Evolutionary conservation across 1,284 basidiomycete species (phyloP), one percentile per base, ranked within the genome.

Genomic region (Heterobasidion parviporum): DNA sequence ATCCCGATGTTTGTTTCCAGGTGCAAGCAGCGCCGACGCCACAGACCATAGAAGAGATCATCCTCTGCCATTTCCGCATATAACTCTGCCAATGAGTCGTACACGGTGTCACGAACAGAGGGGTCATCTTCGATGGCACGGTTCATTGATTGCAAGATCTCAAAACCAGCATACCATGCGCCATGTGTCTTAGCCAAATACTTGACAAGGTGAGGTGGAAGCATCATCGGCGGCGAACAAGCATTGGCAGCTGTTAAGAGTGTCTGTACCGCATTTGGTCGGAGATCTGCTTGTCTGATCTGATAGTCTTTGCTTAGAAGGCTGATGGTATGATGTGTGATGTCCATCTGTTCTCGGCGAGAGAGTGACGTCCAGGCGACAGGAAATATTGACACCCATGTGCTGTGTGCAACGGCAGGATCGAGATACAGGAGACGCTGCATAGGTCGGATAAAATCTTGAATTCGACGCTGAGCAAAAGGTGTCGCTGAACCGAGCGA

Each of bases 61-160:
- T 98, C 95, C 72, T 99, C 97, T 15, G 86, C 86, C 44, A 99
- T 75, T 68, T 99, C 97, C 2, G 95, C 94, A 64, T 98, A 99
- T 1, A 98, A 78, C 67, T 99, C 97, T 14, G 94, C 90, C 15
- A 99, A 79, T 0, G 97, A 93, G 67, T 97, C 95, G 59, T 87
- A 87, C 49, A 93, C 86, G 47, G 85, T 88, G 60, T 99, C 94
- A 32, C 91, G 87, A 44, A 94, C 78, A 45, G 80, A 78, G 33
- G 80, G 76, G 60, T 98, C 94, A 58, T 98, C 94, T 52, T 91
- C 90, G 49, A 85, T 83, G 41, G 86, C 76, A 53, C 81, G 72
- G 33, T 92, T 88, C 56, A 90, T 89, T 44, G 81, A 75, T 62
- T 89, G 87, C n/a, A 99, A 80, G 43, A 97, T 83, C 71, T 98